A percentile compares a stretch with the other conserved stretches of the same genome.
Conservation (phyloP, 164 flowering plant genomes). For the Akebia trifoliata region DNA sequence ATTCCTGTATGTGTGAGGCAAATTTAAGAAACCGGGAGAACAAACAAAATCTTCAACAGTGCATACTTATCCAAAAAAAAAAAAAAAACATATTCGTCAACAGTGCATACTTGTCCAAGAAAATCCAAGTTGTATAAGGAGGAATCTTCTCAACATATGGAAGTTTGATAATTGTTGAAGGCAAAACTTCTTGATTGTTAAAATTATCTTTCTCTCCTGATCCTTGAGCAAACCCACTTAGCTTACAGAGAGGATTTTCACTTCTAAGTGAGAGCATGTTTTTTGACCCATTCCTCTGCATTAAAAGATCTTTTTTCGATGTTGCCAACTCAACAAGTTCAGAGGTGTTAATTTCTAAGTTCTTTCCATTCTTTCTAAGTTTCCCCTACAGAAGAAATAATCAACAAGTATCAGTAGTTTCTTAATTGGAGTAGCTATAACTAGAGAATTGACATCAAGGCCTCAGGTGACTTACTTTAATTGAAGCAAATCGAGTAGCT, state of each 20-base stretch:
- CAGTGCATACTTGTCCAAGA: slow-evolving; percentile 64
- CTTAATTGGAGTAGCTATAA: neutral
- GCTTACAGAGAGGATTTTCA: slow-evolving; percentile 39
- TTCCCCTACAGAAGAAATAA: slow-evolving; percentile 45
- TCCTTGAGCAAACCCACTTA: slow-evolving; percentile 42
- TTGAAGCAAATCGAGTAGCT: slow-evolving; percentile 43
- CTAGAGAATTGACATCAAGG: neutral
- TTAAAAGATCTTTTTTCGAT: slow-evolving; percentile 21
- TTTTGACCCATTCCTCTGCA: slow-evolving; percentile 22
- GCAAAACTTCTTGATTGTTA: slow-evolving; percentile 41
- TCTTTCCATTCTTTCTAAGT: slow-evolving; percentile 44
- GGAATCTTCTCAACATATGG: slow-evolving; percentile 67
- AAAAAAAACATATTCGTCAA: neutral
- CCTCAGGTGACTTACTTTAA: slow-evolving; percentile 41
- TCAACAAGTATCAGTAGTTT: neutral
- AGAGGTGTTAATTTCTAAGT: slow-evolving; percentile 39
- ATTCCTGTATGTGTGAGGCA: slow-evolving; percentile 59
- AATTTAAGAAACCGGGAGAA: slow-evolving; percentile 26
- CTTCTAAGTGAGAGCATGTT: slow-evolving; percentile 52
- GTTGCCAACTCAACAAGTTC: slow-evolving; percentile 26
- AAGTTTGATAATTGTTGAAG: slow-evolving; percentile 45
- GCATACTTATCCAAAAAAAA: neutral
- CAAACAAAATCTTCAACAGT: slow-evolving; percentile 9
- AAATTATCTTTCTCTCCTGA: slow-evolving; percentile 49
- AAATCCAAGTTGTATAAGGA: slow-evolving; percentile 93